These are phyloP conservation scores for Geosiphon pyriformis DNA, from an alignment of 192 early-diverging fungal species.

Conservation along the genomic window DNA sequence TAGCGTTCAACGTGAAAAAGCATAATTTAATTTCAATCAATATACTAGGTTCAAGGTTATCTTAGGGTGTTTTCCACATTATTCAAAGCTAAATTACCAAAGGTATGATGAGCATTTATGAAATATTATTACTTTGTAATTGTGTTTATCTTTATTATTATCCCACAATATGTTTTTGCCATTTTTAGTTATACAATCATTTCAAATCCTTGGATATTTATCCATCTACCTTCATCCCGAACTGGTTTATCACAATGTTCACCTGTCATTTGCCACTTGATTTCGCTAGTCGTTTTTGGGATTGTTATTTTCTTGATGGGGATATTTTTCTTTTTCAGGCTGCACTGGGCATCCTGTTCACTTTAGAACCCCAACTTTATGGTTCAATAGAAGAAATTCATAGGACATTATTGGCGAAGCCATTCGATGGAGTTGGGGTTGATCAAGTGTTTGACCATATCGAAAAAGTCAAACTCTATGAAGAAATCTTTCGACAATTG, in stretches of 20 bases:
- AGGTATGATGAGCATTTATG: no score
- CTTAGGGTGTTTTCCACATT: neutral
- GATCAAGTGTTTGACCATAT: slow-evolving; percentile 3
- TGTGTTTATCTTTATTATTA: neutral
- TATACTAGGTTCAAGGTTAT: neutral
- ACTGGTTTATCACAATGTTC: slow-evolving; percentile 42
- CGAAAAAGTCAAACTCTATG: neutral
- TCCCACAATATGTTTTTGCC: neutral
- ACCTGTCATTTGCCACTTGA: slow-evolving; percentile 35
- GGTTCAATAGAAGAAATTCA: slow-evolving; percentile 12
- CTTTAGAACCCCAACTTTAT: slow-evolving; percentile 37
- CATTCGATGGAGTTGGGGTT: neutral
- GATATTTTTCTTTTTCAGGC: slow-evolving; percentile 36
- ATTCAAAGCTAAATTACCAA: slow-evolving; percentile 28
- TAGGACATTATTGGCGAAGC: neutral
- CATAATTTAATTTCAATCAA: no score
- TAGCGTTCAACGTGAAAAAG: no score
- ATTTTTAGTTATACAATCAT: slow-evolving; percentile 32
- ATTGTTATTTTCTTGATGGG: slow-evolving; percentile 36
- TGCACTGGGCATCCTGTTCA: slow-evolving; percentile 32
- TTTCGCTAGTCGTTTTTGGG: slow-evolving; percentile 35
- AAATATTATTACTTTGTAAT: neutral
- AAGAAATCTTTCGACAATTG: neutral
- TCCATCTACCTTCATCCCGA: slow-evolving; percentile 34
- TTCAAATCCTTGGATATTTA: slow-evolving; percentile 35